phyloP scores from a whole-genome alignment of 768 basidiomycete species.

The Dacryopinax spathularia region DNA sequence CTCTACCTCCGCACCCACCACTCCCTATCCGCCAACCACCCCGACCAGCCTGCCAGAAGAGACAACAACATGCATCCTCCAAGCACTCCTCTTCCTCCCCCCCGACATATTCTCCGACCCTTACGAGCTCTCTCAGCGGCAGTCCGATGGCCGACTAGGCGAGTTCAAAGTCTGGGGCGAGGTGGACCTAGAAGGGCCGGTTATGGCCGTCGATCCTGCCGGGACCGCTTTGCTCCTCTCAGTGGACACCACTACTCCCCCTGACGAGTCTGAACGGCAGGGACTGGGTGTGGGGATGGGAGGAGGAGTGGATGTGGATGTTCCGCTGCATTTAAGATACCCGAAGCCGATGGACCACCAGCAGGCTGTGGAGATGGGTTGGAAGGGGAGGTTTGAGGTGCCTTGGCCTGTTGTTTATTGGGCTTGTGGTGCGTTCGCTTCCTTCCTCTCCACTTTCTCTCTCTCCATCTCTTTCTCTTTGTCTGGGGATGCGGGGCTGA shows the following conservation, averaged over 20 bases:
- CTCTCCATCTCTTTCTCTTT: conserved; percentile 17
- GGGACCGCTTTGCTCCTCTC: conserved; percentile 23
- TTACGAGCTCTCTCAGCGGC: conserved; percentile 29
- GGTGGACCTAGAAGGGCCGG: conserved; percentile 33
- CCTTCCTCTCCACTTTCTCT: conserved; percentile 8
- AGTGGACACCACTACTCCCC: no score
- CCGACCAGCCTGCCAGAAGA: not conserved
- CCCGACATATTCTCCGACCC: conserved; percentile 32
- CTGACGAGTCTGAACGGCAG: no score
- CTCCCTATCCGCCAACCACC: no score
- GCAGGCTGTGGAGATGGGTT: not conserved
- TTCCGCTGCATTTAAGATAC: conserved; percentile 37
- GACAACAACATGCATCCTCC: conserved; percentile 18
- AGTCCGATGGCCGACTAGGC: conserved; percentile 13
- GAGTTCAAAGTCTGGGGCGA: conserved; percentile 27
- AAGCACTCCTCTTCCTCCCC: conserved; percentile 27
- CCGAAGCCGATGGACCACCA: conserved; percentile 17
- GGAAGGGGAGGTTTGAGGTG: conserved; percentile 2
- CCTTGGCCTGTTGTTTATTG: conserved; percentile 7
- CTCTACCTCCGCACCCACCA: not conserved
- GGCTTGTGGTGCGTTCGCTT: conserved; percentile 2
- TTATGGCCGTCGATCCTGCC: conserved; percentile 23
- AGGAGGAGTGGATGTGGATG: conserved; percentile 16
- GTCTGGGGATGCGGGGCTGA: conserved; percentile 16
- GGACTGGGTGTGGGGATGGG: not conserved